Base-by-base conservation (phyloP, 2,329 filamentous ascomycete genomes). In the Coleophoma cylindrospora region DNA sequence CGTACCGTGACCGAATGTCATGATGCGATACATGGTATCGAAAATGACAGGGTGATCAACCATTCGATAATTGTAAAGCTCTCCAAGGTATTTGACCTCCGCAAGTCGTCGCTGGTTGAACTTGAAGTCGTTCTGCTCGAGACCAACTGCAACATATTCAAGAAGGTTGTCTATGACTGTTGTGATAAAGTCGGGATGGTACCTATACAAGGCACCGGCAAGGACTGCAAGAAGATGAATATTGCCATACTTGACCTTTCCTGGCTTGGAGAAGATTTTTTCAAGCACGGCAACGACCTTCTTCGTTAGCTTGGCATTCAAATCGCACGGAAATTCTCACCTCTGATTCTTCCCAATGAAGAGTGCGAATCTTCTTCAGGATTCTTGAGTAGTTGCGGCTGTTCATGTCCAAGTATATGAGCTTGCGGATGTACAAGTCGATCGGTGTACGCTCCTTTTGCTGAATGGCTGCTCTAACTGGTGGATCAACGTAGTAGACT, bases 1-100 rank as follows among this genome's bases (percentile, higher is more conserved):
- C 56, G 53, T 56, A 64, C 63, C 83, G 67, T 97, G 89, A 22
- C 92, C 94, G 66, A 95, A 96, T 8, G 90, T 95, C 66, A 96
- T 79, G 59, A 99, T 87, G 64, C 90, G 91, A 74, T 96, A 99
- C 69, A 99, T 79, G 1, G 87, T 89, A 64, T 99, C 94, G 61
- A 99, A 99, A 47, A 99, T 87, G 21, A 97, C 87, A 0, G 89
- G 88, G 40, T 95, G 94, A 67, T 99, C 94, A 36, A 99, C 80
- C 81, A 99, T 89, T 50, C 94, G 88, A 66, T 97, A 99, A 63
- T 96, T 96, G 73, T 99, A 99, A 10, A 99, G 80, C 69, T 99
- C 94, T 19, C 89, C 91, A 5, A 99, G 76, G 65, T 96, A 99
- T 66, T 96, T 97, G 63, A 96, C 89, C 68, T 97, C 92, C 3